Conservation (phyloP, 176 grass and related monocot genomes). For the Ensete glaucum region DNA sequence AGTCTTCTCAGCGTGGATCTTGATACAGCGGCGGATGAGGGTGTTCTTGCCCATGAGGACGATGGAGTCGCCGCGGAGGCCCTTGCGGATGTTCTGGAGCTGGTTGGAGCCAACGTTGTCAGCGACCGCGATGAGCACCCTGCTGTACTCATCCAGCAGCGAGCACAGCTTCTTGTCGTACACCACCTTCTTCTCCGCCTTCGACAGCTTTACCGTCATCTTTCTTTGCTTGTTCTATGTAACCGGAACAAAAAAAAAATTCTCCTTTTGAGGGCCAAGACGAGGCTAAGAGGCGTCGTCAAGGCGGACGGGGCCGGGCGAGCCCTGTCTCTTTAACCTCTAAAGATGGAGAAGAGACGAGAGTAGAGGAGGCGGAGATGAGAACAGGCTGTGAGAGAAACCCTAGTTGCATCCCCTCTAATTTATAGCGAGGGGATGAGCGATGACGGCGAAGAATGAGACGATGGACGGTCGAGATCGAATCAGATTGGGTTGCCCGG, state of each 20-base stretch:
- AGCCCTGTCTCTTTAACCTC: constrained; percentile 20
- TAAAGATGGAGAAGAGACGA: neutral
- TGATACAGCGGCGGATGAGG: constrained; percentile 17
- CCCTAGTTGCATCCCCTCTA: neutral
- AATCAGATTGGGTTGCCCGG: neutral
- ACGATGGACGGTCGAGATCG: neutral
- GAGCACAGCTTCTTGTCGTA: constrained; percentile 22
- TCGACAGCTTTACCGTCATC: constrained; percentile 14
- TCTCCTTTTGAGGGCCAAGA: constrained; percentile 8
- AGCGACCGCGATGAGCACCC: constrained; percentile 9
- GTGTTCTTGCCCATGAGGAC: constrained; percentile 18
- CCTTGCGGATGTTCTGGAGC: constrained; percentile 15
- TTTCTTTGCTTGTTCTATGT: neutral
- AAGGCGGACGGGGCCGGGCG: constrained; percentile 7
- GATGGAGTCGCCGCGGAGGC: constrained; percentile 6
- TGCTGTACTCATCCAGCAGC: constrained; percentile 12
- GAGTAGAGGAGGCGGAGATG: neutral
- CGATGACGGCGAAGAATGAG: neutral
- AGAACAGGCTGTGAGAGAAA: neutral
- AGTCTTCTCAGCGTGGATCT: constrained; percentile 15
- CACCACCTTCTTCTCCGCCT: constrained; percentile 17
- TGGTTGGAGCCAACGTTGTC: constrained; percentile 13
- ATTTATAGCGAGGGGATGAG: neutral
- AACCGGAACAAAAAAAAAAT: neutral
- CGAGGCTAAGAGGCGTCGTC: neutral